Evolutionary conservation across 2,329 filamentous ascomycete genomes (phyloP).

Genomic region (Periglandula ipomoeae): DNA sequence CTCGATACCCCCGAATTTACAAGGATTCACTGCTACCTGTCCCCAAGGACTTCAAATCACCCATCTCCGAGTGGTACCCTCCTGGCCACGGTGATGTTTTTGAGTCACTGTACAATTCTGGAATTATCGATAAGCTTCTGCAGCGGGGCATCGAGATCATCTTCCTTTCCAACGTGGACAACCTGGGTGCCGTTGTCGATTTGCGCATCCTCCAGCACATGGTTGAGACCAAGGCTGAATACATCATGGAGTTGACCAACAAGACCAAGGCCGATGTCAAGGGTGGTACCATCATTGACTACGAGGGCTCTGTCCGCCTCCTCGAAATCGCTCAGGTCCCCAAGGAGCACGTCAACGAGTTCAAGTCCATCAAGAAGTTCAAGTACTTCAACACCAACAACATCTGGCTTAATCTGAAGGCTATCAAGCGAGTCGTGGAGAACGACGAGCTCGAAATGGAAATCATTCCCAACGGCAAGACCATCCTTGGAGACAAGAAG

Average conservation of each 20-base stretch:
- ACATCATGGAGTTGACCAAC: conserved; percentile 99
- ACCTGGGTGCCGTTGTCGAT: conserved; percentile 94
- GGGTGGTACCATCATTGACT: conserved; percentile 99
- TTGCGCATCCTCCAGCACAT: conserved; percentile 98
- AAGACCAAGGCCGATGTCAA: conserved; percentile 99
- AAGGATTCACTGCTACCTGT: conserved; percentile 97
- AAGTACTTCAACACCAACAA: conserved; percentile 99
- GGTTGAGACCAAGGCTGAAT: conserved; percentile 93
- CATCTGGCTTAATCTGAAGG: conserved; percentile 98
- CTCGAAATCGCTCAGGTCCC: conserved; percentile 98
- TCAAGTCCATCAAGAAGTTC: conserved; percentile 99
- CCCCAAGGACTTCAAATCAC: conserved; percentile 78
- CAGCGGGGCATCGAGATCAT: conserved; percentile 94
- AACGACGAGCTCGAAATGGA: conserved; percentile 98
- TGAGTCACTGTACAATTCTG: conserved; percentile 98
- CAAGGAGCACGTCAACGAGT: conserved; percentile 99
- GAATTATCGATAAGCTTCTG: conserved; percentile 92
- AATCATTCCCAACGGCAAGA: conserved; percentile 99
- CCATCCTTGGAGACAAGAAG: conserved; percentile 98
- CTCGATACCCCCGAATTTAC: conserved; percentile 91
- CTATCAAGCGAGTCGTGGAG: conserved; percentile 97
- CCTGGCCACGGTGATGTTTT: conserved; percentile 99
- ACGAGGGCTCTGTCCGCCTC: conserved; percentile 91
- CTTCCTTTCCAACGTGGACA: conserved; percentile 98
- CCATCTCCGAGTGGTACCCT: conserved; percentile 96